Base-by-base conservation (phyloP, 495 filamentous ascomycete genomes). In the Amphirosellinia nigrospora region DNA sequence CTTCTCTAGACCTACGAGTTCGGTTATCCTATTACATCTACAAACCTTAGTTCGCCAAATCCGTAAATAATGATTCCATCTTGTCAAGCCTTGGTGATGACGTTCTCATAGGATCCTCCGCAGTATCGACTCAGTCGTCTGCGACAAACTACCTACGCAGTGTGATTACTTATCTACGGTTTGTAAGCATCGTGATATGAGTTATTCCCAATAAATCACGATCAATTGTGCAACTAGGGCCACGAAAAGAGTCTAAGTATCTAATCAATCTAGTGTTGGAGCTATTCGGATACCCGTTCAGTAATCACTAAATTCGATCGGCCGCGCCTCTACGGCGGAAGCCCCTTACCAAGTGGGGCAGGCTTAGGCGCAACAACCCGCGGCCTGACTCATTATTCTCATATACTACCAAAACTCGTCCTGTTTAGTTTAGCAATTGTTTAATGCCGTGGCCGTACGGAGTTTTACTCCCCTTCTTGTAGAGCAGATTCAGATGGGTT, bases 161-260 rank as follows among this genome's bases (percentile, higher is more conserved):
- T 58, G 36, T 34, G 53, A 58, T 61, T 61, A 41, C 58, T 61
- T 15, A 61, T 61, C n/a, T n/a, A 30, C 36, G 21, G 30, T 21
- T 60, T 21, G 32, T 39, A 34, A 60, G n/a, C 34, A 41, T 38
- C 13, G 7, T 23, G n/a, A 38, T n/a, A n/a, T n/a, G n/a, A 36
- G n/a, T 9, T 8, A 0, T 41, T 26, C 36, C 13, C n/a, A 21
- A 3, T 11, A 60, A 8, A 6, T 36, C 11, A 13, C 6, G 2
- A 2, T 13, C 23, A 23, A 10, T 11, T 23, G 3, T 26, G 56
- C 9, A 26, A 21, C 11, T 13, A 9, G 4, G 1, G n/a, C 36
- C 21, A 15, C 9, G 21, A 13, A 50, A 11, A 50, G 21, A 15
- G 48, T 26, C 11, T 53, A 7, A 53, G 26, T 16, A 53, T 3